phyloP scores from a whole-genome alignment of 2,329 filamentous ascomycete species.

The Calonectria hawksworthii region DNA sequence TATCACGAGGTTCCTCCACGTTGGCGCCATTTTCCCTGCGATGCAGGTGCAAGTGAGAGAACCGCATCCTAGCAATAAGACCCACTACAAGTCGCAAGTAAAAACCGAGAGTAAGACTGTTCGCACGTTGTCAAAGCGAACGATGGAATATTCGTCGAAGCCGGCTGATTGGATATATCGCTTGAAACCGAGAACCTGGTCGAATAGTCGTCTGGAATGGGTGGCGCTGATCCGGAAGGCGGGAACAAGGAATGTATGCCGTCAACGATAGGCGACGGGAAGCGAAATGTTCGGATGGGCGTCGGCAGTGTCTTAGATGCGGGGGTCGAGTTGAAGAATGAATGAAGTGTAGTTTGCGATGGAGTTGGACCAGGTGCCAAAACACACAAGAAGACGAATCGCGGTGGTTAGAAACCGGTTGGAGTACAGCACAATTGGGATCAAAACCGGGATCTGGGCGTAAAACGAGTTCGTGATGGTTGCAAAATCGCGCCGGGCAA shows the following conservation, averaged over 20 bases:
- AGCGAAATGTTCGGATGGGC: constrained; percentile 36
- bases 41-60: constrained; percentile 47
- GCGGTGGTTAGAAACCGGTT: constrained; percentile 1
- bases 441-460: constrained; percentile 22
- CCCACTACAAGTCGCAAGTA: not conserved
- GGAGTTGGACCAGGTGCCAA: constrained; percentile 46
- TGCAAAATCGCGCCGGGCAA: constrained; percentile 37
- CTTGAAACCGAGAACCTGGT: constrained; percentile 38
- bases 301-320: constrained; percentile 45
- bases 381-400: constrained; percentile 23
- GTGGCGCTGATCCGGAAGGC: constrained; percentile 39
- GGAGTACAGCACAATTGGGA: constrained; percentile 17
- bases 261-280: constrained; percentile 37
- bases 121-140: not conserved
- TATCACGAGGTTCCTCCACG: not conserved
- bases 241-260: constrained; percentile 44
- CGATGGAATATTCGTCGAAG: not conserved
- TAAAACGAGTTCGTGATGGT: constrained; percentile 14
- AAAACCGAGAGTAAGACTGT: not conserved
- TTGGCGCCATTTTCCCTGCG: constrained; percentile 41
- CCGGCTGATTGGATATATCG: constrained; percentile 33
- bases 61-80: constrained; percentile 46
- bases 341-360: constrained; percentile 15
- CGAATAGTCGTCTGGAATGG: constrained; percentile 46
- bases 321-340: constrained; percentile 22